phyloP scores from a whole-genome alignment of 306 rosid genomes.

The Chamaecrista fasciculata region DNA sequence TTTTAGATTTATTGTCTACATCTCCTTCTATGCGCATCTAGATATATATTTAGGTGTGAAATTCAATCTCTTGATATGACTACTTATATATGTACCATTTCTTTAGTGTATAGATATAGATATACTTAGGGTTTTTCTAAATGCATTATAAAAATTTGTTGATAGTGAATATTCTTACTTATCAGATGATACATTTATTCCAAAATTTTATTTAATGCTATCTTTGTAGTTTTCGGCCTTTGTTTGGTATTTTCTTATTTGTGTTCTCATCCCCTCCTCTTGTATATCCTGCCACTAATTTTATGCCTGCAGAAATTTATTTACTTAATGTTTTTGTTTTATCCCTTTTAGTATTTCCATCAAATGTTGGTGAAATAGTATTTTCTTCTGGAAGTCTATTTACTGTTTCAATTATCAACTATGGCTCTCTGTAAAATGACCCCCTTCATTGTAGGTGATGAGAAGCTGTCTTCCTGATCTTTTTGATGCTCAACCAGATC shows the following conservation, averaged over 20 bases:
- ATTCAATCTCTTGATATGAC: background rate
- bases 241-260: background rate
- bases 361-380: background rate
- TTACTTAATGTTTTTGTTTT: background rate
- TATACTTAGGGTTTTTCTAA: constrained; percentile 10
- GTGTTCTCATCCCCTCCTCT: background rate
- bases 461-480: constrained; percentile 95
- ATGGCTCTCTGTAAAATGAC: background rate
- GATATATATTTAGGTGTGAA: constrained; percentile 4
- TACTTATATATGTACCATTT: background rate
- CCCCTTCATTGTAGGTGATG: constrained; percentile 73
- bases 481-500: constrained; percentile 94
- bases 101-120: no score
- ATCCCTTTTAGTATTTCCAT: background rate
- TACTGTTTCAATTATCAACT: background rate
- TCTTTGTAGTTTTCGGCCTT: background rate
- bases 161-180: background rate
- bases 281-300: background rate
- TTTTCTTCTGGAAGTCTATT: background rate
- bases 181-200: constrained; percentile 12
- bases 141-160: constrained; percentile 8
- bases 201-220: background rate
- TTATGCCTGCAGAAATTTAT: background rate
- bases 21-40: constrained; percentile 20
- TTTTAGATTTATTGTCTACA: constrained; percentile 15